These are phyloP conservation scores for Candida boidinii DNA, from an alignment of 805 yeast species.

Conservation along the genomic window DNA sequence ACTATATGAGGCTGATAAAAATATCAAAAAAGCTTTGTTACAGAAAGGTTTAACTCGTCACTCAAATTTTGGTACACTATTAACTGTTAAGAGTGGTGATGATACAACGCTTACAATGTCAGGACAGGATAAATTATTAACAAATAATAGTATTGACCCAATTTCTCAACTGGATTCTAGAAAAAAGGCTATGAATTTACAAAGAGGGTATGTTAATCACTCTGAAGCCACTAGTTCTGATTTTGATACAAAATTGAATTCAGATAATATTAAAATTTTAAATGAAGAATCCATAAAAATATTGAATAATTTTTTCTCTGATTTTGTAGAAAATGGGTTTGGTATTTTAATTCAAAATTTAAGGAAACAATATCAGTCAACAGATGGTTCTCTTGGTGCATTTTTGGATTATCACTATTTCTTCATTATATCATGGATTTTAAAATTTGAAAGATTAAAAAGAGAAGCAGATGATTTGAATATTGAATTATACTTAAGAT, in stretches of 20 bases:
- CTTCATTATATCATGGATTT: slow-evolving; percentile 64
- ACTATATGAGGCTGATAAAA: too few relatives aligned
- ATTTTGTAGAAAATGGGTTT: slow-evolving; percentile 68
- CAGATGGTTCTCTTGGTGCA: slow-evolving; percentile 26
- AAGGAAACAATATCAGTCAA: slow-evolving; percentile 27
- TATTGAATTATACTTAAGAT: slow-evolving; percentile 21
- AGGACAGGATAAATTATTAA: slow-evolving; percentile 47
- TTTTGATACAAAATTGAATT: slow-evolving; percentile 19
- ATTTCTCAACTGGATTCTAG: slow-evolving; percentile 57
- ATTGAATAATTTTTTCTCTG: slow-evolving; percentile 38
- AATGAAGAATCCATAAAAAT: slow-evolving; percentile 21
- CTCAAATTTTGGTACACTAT: slow-evolving; percentile 82
- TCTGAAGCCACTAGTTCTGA: slow-evolving; percentile 20
- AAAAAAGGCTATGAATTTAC: slow-evolving; percentile 48
- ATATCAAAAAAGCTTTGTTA: too few relatives aligned
- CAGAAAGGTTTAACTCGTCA: slow-evolving; percentile 59
- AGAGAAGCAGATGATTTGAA: slow-evolving; percentile 17
- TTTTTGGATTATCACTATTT: slow-evolving; percentile 39
- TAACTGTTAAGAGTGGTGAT: slow-evolving; percentile 61
- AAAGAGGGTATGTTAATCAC: slow-evolving; percentile 6
- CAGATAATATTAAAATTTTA: slow-evolving; percentile 19
- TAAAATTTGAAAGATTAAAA: slow-evolving; percentile 49
- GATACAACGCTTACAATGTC: slow-evolving; percentile 55
- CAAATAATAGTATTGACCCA: slow-evolving; percentile 30
- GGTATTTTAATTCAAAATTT: slow-evolving; percentile 51